Conservation (phyloP, 352 stramenopile genomes). For the Phytopythium cucurbitacearum region DNA sequence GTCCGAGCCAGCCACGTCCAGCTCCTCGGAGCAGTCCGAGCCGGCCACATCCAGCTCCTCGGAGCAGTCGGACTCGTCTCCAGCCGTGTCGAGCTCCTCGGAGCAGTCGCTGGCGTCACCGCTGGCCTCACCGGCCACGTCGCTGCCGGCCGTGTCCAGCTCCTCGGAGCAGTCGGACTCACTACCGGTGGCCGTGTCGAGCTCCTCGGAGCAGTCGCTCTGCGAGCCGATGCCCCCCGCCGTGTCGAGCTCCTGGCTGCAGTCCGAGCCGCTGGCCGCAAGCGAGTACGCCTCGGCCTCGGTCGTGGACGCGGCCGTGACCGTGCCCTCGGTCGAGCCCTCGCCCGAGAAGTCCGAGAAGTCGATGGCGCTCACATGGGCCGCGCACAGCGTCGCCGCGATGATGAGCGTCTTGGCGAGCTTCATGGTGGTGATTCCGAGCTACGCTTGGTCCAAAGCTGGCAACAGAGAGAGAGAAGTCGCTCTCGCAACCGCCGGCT, state of each 20-base stretch:
- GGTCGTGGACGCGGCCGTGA: slow-evolving; percentile 6
- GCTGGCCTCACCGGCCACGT: background rate
- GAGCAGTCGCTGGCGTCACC: slow-evolving; percentile 12
- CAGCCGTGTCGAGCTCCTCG: slow-evolving; percentile 15
- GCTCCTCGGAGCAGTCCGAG: slow-evolving; percentile 6
- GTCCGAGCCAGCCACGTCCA: slow-evolving; percentile 6
- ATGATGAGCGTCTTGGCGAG: slow-evolving; percentile 41
- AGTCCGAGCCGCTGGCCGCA: slow-evolving; percentile 5
- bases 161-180: slow-evolving; percentile 10
- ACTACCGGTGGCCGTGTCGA: slow-evolving; percentile 7
- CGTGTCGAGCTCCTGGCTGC: slow-evolving; percentile 19
- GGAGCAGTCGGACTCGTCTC: background rate
- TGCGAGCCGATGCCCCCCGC: slow-evolving; percentile 13
- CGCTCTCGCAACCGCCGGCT: too few relatives aligned
- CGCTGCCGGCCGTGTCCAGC: slow-evolving; percentile 24
- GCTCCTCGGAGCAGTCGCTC: slow-evolving; percentile 24
- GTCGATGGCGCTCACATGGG: slow-evolving; percentile 49
- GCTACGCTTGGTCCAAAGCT: background rate
- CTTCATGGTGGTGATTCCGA: slow-evolving; percentile 21
- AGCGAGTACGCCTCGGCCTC: slow-evolving; percentile 6
- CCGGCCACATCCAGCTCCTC: slow-evolving; percentile 3
- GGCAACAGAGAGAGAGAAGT: background rate
- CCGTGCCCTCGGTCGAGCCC: slow-evolving; percentile 14
- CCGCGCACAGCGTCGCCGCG: slow-evolving; percentile 44
- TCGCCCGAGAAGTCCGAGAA: slow-evolving; percentile 25